phyloP scores from a whole-genome alignment of 2,329 filamentous ascomycete genomes.

The Xylariaceae sp. region DNA sequence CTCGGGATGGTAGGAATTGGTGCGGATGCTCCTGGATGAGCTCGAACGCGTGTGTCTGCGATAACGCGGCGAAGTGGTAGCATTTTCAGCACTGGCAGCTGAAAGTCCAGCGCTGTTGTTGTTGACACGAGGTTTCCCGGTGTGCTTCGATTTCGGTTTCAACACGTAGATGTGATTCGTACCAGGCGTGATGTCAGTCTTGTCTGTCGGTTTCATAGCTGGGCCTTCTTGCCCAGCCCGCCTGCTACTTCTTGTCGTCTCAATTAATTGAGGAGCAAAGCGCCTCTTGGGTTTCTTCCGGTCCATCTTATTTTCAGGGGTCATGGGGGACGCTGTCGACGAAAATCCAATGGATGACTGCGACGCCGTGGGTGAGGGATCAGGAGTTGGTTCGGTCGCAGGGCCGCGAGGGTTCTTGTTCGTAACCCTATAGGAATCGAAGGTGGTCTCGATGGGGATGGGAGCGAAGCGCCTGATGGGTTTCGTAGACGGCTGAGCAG shows the following conservation, averaged over 20 bases:
- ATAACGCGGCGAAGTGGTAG: slow-evolving; percentile 33
- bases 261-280: slow-evolving; percentile 76
- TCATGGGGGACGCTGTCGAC: slow-evolving; percentile 8
- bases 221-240: slow-evolving; percentile 60
- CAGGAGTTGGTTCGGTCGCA: slow-evolving; percentile 53
- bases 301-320: not conserved
- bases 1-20: slow-evolving; percentile 38
- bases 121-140: slow-evolving; percentile 19
- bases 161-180: slow-evolving; percentile 56
- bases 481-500: slow-evolving; percentile 20
- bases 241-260: slow-evolving; percentile 68
- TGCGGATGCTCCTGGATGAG: slow-evolving; percentile 37
- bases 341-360: slow-evolving; percentile 34
- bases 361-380: slow-evolving; percentile 47
- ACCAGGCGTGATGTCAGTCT: slow-evolving; percentile 65
- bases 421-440: slow-evolving; percentile 51
- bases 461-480: slow-evolving; percentile 55
- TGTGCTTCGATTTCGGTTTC: slow-evolving; percentile 36
- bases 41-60: slow-evolving; percentile 39
- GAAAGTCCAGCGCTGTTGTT: slow-evolving; percentile 21
- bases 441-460: slow-evolving; percentile 67
- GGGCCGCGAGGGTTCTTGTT: slow-evolving; percentile 40
- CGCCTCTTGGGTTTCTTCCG: slow-evolving; percentile 37
- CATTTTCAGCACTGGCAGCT: slow-evolving; percentile 23
- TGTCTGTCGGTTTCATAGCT: slow-evolving; percentile 59